A percentile compares a stretch with the other conserved stretches of the same genome.
These are phyloP conservation scores for Akanthomyces dipterigenus DNA, from an alignment of 2,329 filamentous ascomycete species.

Conservation along the genomic window DNA sequence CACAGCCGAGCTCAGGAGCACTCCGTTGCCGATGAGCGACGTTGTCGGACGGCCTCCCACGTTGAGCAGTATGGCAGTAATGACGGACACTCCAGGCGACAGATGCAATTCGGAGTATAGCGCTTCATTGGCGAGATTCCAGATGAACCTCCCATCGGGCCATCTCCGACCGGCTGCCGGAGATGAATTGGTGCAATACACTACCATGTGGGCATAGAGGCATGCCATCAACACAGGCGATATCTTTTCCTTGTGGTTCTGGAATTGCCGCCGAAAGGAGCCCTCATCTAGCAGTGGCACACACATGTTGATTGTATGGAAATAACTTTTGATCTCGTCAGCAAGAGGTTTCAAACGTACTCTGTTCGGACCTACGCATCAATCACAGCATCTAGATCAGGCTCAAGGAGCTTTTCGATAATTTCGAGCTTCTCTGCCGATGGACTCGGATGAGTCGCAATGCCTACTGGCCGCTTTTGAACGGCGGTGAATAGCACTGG, in stretches of 20 bases:
- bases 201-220: constrained; percentile 50
- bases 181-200: constrained; percentile 47
- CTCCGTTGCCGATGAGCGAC: constrained; percentile 51
- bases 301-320: constrained; percentile 50
- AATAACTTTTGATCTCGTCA: constrained; percentile 37
- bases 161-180: constrained; percentile 29
- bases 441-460: constrained; percentile 29
- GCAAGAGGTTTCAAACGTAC: background rate
- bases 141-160: constrained; percentile 52
- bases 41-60: constrained; percentile 54
- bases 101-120: constrained; percentile 54
- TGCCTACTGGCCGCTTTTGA: constrained; percentile 38
- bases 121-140: constrained; percentile 55
- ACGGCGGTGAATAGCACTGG: constrained; percentile 42
- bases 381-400: constrained; percentile 43
- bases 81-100: constrained; percentile 50
- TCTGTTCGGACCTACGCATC: constrained; percentile 30
- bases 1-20: constrained; percentile 43
- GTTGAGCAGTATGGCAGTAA: constrained; percentile 52
- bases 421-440: constrained; percentile 44
- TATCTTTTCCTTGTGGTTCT: constrained; percentile 37
- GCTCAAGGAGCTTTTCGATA: constrained; percentile 53
- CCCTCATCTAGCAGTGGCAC: constrained; percentile 54
- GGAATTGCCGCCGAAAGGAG: constrained; percentile 43
- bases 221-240: constrained; percentile 51